phyloP scores from a whole-genome alignment of 2,329 filamentous ascomycete species.

The Penicillium sp. region DNA sequence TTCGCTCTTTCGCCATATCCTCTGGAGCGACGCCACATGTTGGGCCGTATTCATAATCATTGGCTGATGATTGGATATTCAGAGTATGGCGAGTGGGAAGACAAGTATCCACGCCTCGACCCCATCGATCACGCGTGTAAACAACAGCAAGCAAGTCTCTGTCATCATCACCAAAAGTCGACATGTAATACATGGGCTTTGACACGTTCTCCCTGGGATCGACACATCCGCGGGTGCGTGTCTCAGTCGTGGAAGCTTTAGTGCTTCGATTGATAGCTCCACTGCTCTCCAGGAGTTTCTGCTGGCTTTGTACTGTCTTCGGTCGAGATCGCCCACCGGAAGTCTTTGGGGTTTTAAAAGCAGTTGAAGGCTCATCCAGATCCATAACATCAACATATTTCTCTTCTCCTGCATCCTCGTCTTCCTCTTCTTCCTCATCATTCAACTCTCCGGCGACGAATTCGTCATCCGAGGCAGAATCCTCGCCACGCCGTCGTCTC shows the following conservation, averaged over 20 bases:
- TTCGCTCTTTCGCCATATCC: constrained; percentile 50
- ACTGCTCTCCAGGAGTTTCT: constrained; percentile 5
- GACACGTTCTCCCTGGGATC: constrained; percentile 42
- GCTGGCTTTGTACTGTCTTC: background rate
- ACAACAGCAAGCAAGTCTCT: constrained; percentile 55
- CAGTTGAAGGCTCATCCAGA: constrained; percentile 5
- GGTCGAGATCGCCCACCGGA: background rate
- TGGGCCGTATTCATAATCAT: constrained; percentile 44
- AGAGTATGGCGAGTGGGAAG: constrained; percentile 53
- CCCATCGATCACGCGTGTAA: constrained; percentile 56
- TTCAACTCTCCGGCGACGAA: constrained; percentile 33
- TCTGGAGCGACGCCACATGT: constrained; percentile 51
- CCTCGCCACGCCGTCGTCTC: constrained; percentile 20
- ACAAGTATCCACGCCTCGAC: constrained; percentile 49
- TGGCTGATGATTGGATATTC: constrained; percentile 32
- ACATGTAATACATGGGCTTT: constrained; percentile 52
- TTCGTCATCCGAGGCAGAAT: constrained; percentile 41
- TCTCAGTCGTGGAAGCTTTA: constrained; percentile 26
- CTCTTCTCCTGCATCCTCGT: constrained; percentile 25
- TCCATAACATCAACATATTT: constrained; percentile 23
- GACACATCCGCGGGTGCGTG: constrained; percentile 44
- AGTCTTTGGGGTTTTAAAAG: constrained; percentile 14
- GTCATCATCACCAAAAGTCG: constrained; percentile 56
- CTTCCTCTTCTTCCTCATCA: constrained; percentile 21
- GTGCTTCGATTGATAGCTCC: constrained; percentile 17